These are phyloP conservation scores for Boletus edulis DNA, from an alignment of 768 basidiomycete species.

Conservation along the genomic window DNA sequence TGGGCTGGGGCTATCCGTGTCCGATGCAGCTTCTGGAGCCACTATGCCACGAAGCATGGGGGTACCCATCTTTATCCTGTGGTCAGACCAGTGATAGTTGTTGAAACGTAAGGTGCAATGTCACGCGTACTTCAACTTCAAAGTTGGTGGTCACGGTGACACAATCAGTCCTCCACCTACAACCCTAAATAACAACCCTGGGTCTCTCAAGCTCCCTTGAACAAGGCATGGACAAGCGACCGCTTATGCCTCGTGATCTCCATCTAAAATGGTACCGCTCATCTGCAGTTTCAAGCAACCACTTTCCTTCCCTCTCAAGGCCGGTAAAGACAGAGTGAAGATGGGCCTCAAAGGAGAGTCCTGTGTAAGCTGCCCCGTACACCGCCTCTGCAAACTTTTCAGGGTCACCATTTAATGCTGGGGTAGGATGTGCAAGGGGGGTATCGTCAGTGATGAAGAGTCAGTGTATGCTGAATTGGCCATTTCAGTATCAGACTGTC, in stretches of 20 bases:
- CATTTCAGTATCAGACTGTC: too few species aligned
- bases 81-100: too few species aligned
- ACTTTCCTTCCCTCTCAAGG: not conserved
- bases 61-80: not conserved
- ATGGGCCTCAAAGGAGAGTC: slow-evolving; percentile 16
- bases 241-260: too few species aligned
- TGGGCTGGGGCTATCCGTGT: not conserved
- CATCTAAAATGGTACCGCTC: not conserved
- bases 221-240: too few species aligned
- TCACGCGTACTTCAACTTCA: too few species aligned
- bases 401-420: slow-evolving; percentile 10
- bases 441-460: not conserved
- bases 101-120: too few species aligned
- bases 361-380: slow-evolving; percentile 4
- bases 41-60: not conserved
- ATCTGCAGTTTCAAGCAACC: slow-evolving; percentile 13
- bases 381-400: slow-evolving; percentile 14
- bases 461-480: slow-evolving; percentile 11
- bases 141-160: too few species aligned
- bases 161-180: too few species aligned
- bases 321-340: not conserved
- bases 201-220: too few species aligned
- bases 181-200: too few species aligned
- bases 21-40: not conserved
- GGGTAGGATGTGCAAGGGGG: not conserved